Base-by-base conservation (phyloP, 2,329 filamentous ascomycete species). In the Xylaria sp. region DNA sequence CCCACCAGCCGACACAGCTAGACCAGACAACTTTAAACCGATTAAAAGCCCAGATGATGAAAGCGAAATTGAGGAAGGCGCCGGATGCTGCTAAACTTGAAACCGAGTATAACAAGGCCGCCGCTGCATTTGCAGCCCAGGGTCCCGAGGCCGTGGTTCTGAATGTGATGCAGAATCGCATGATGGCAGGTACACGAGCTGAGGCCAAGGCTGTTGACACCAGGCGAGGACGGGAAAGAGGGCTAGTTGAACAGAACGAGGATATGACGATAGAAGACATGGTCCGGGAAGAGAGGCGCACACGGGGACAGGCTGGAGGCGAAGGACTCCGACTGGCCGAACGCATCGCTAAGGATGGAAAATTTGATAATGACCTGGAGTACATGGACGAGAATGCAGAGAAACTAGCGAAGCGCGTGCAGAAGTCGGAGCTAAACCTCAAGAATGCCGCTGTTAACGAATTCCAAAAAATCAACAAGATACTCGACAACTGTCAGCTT, bases 181-280 rank as follows among this genome's bases (percentile, higher is more conserved):
- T 97, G 86, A 85, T 99, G 2, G 93, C 94, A 19, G 93, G 92
- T 7, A 81, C 82, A 0, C 84, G 89, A 4, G 85, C 81, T 21
- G 96, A 98, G 80, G 92, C 95, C 64, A 94, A 90, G 73, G 83
- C 88, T 0, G 84, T 98, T 7, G 88, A 91, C 30, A 97, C 89
- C 67, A 96, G 92, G 76, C 89, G 94, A 56, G 95, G 94, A 2
- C 87, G 89, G 5, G 94, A 97, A 79, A 89, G 94, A 62, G 96
- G 95, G 0, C 86, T 90, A 7, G 92, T 99, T 5, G 89, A 93
- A 73, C 93, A 96, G 72, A 98, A 98, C 77, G 92, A 97, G 61
- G 94, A 98, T 75, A 98, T 99, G 94, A 91, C 85, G 34, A 92
- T 99, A 68, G 94, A 97, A 62, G 96, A 99, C 79, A 99, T 99